These are phyloP conservation scores for Tarenaya hassleriana DNA, from an alignment of 345 rosid genomes.

Conservation along the genomic window DNA sequence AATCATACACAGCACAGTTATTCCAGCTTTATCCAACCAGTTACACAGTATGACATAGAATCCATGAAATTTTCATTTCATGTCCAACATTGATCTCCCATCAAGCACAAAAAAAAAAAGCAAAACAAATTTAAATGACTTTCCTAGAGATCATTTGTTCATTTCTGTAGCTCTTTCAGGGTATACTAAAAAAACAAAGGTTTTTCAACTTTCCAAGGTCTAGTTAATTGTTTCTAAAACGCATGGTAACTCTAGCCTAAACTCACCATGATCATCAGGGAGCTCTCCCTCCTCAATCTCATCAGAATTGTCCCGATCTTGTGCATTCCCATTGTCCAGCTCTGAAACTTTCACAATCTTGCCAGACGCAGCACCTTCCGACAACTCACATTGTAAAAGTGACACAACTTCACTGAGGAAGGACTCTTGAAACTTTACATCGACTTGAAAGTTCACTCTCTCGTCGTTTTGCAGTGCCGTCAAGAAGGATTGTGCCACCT, in stretches of 20 bases:
- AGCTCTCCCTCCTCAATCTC: constrained; percentile 99
- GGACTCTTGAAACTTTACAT: constrained; percentile 92
- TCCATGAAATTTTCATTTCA: no score
- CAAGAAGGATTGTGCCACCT: constrained; percentile 94
- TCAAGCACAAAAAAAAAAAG: no score
- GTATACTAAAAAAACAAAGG: background rate
- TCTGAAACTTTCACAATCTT: constrained; percentile 42
- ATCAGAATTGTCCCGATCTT: constrained; percentile 33
- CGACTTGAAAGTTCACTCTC: constrained; percentile 87
- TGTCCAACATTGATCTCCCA: no score
- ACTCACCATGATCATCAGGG: constrained; percentile 80
- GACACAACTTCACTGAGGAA: constrained; percentile 69
- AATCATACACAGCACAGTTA: constrained; percentile 6
- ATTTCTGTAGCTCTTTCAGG: background rate
- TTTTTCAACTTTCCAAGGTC: background rate
- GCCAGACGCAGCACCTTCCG: constrained; percentile 80
- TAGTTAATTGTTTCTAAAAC: background rate
- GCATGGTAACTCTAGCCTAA: background rate
- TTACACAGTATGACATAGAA: background rate
- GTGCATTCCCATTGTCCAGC: constrained; percentile 30
- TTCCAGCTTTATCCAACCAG: background rate
- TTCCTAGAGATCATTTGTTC: no score
- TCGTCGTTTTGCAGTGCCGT: constrained; percentile 89
- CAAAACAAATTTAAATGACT: no score
- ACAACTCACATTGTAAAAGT: constrained; percentile 75